These are phyloP conservation scores for Fusarium sarcochroum DNA, from an alignment of 2,329 filamentous ascomycete genomes.

Conservation along the genomic window DNA sequence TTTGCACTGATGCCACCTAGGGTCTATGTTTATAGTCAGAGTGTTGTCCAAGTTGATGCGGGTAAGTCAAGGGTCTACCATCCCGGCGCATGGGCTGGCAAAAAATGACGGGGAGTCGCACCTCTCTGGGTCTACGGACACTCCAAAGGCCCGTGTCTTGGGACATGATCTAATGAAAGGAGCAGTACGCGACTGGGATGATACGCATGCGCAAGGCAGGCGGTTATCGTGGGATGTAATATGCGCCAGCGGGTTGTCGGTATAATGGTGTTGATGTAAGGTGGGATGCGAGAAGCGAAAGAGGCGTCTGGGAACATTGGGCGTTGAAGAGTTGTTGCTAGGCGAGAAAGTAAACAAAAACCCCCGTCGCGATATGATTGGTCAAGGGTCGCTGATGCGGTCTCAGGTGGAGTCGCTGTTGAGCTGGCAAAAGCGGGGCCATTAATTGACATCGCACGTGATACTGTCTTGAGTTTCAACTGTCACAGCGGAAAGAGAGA, in stretches of 20 bases:
- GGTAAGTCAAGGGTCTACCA: constrained; percentile 7
- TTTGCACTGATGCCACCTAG: constrained; percentile 87
- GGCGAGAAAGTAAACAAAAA: constrained; percentile 62
- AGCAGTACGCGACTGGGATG: constrained; percentile 36
- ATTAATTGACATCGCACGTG: constrained; percentile 25
- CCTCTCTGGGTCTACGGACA: constrained; percentile 91
- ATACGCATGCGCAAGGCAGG: constrained; percentile 25
- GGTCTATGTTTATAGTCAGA: constrained; percentile 71
- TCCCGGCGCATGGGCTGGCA: constrained; percentile 38
- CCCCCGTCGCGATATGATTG: constrained; percentile 45
- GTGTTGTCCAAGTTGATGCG: neutral
- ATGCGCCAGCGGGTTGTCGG: constrained; percentile 12
- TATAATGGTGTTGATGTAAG: constrained; percentile 34
- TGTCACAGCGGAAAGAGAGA: neutral
- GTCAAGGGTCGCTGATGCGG: constrained; percentile 9
- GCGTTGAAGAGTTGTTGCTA: constrained; percentile 54
- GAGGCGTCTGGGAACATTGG: constrained; percentile 37
- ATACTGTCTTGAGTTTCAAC: constrained; percentile 13
- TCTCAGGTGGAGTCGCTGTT: constrained; percentile 26
- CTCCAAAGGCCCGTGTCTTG: constrained; percentile 92
- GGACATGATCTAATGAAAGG: constrained; percentile 71
- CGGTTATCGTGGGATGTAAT: constrained; percentile 4
- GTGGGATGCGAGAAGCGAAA: constrained; percentile 41
- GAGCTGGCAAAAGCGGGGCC: constrained; percentile 25
- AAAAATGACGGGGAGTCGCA: constrained; percentile 53